Base-by-base conservation (phyloP, 768 basidiomycete species). In the Pleurotus tuoliensis region DNA sequence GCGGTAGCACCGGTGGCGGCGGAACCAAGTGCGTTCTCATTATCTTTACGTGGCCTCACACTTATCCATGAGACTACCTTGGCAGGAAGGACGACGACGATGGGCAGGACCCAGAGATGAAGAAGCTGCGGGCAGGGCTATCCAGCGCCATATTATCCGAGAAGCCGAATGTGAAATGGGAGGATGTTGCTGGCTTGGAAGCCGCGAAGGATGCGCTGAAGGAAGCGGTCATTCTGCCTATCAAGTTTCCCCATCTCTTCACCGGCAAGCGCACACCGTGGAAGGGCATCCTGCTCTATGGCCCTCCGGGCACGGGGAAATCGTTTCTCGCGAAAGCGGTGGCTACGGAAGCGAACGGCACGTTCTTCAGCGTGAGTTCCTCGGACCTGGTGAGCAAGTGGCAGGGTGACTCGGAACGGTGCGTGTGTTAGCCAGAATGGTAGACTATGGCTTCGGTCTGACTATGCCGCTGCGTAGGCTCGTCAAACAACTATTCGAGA, bases 341-440 rank as follows among this genome's bases (percentile, higher is more conserved):
- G 20, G 97, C 97, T 15, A 99, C 97, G 12, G 97, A 99, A 72
- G 94, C 97, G 53, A 98, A 98, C 76, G 94, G 94, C 71, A 98
- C 96, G 7, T 99, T 99, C 80, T 98, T 96, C 76, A 92, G 89
- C 61, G 94, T 99, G 59, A 93, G 90, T 66, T 94, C 92, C 20
- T 88, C 87, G 68, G 97, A 98, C 67, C 78, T 99, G 55, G 97
- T 98, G 55, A 95, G 93, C 71, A 99, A 98, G 70, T 99, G 97
- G 97, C 97, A 98, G 76, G 97, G 97, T 57, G 97, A 99, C 71
- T 95, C 93, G 3, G 96, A 98, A 74, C 78, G 96, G 94, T 91
- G 59, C 67, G 84, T 70, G 1, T 20, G 4, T 34, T 34, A 2
- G 30, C 11, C 30, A 34, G 30, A 3, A 34, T 34, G 9, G 30